A percentile compares a stretch with the other conserved stretches of the same genome.
Conservation (phyloP, 2,329 filamentous ascomycete species). For the Berkeleyomyces basicola region DNA sequence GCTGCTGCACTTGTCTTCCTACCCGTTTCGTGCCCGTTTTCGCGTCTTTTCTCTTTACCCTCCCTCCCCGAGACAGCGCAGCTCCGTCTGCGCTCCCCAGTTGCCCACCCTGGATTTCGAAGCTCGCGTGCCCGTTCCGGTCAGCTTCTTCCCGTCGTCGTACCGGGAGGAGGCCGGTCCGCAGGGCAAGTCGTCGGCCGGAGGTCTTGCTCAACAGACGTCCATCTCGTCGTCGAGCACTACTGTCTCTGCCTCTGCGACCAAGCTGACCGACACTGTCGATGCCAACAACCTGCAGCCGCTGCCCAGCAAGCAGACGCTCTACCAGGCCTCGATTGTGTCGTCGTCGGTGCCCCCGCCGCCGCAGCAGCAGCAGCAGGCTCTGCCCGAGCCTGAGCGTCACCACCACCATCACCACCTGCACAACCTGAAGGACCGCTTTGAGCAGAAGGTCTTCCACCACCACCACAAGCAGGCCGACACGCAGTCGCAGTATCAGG, state of each 20-base stretch:
- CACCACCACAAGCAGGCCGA: neutral
- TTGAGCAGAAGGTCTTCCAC: neutral
- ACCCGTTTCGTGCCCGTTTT: neutral
- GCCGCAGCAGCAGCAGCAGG: slow-evolving; percentile 4
- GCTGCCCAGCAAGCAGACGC: slow-evolving; percentile 12
- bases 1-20: neutral
- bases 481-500: neutral
- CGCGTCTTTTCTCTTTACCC: neutral
- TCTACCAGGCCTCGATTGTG: slow-evolving; percentile 11
- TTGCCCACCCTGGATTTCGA: slow-evolving; percentile 99
- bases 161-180: slow-evolving; percentile 45
- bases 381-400: slow-evolving; percentile 3
- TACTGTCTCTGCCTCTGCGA: slow-evolving; percentile 25
- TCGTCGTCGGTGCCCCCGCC: slow-evolving; percentile 4
- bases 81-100: slow-evolving; percentile 23
- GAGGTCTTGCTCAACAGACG: slow-evolving; percentile 18
- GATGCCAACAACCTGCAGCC: slow-evolving; percentile 65
- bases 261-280: slow-evolving; percentile 19
- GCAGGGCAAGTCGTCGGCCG: slow-evolving; percentile 1
- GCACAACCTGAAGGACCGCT: neutral
- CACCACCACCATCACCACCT: slow-evolving; percentile 7
- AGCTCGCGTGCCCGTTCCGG: slow-evolving; percentile 96
- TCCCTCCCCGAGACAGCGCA: neutral
- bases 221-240: slow-evolving; percentile 4
- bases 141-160: slow-evolving; percentile 99